phyloP scores from a whole-genome alignment of 306 rosid genomes.

The Ormosia semicastrata region DNA sequence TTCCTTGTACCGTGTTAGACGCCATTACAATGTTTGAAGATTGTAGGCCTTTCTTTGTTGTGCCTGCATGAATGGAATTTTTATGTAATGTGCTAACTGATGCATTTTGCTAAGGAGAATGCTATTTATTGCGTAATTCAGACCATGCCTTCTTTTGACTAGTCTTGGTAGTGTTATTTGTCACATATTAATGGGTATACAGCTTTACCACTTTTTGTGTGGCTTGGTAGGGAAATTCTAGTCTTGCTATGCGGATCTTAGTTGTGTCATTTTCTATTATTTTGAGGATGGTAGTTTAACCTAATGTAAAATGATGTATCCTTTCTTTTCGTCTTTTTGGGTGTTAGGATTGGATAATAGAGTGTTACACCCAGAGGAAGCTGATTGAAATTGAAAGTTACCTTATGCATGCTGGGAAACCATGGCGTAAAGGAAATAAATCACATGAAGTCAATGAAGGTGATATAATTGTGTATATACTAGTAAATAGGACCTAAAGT shows the following conservation, averaged over 20 bases:
- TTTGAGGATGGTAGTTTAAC: background rate
- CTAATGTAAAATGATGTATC: constrained; percentile 4
- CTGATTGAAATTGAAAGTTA: constrained; percentile 78
- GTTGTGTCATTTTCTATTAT: constrained; percentile 5
- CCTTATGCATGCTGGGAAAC: constrained; percentile 81
- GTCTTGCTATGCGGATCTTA: background rate
- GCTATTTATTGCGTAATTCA: background rate
- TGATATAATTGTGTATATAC: constrained; percentile 26
- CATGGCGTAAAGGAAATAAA: constrained; percentile 74
- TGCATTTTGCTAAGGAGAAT: background rate
- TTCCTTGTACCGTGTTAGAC: background rate
- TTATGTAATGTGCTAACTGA: background rate
- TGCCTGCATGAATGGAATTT: background rate
- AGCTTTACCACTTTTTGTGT: background rate
- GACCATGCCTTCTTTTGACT: constrained; percentile 9
- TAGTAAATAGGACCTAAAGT: constrained; percentile 12
- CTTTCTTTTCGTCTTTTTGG: constrained; percentile 18
- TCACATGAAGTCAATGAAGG: constrained; percentile 50
- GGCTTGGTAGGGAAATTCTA: background rate
- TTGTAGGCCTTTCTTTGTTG: background rate
- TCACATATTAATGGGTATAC: background rate
- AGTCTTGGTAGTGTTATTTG: constrained; percentile 2
- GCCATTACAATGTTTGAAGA: background rate
- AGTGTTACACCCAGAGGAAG: constrained; percentile 73
- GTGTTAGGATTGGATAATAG: constrained; percentile 83